These are phyloP conservation scores for Bombardia bombarda DNA, from an alignment of 495 filamentous ascomycete species.

Conservation along the genomic window DNA sequence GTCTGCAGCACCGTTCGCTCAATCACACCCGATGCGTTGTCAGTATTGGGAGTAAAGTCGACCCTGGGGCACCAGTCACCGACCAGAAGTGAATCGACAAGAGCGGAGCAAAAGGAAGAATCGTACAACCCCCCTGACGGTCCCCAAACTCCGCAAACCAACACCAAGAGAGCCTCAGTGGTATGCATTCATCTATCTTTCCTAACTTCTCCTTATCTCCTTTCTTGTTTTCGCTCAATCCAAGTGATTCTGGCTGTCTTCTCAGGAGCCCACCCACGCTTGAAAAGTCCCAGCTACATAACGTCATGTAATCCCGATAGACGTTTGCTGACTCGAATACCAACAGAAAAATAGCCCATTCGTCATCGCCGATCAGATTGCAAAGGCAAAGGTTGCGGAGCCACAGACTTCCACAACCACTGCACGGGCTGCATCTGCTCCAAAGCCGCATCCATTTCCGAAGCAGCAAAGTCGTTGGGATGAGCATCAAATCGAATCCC, in stretches of 20 bases:
- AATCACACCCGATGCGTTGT: too few species aligned
- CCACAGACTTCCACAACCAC: constrained; percentile 2
- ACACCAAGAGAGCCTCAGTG: constrained; percentile 8
- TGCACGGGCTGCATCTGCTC: background rate
- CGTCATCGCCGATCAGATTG: constrained; percentile 18
- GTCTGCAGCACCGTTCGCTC: background rate
- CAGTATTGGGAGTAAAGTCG: background rate
- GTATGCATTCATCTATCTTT: constrained; percentile 2
- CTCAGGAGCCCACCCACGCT: too few species aligned
- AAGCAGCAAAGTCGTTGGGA: background rate
- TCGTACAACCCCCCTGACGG: too few species aligned
- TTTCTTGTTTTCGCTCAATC: too few species aligned
- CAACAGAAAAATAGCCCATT: constrained; percentile 19
- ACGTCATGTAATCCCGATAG: too few species aligned
- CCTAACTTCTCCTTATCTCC: background rate
- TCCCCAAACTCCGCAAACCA: too few species aligned
- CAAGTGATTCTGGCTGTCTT: too few species aligned
- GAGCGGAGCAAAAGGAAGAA: background rate
- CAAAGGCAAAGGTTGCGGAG: constrained; percentile 6
- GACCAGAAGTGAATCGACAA: background rate
- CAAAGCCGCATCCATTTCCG: background rate
- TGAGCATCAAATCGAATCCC: background rate
- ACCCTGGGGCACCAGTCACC: background rate
- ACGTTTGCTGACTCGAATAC: background rate
- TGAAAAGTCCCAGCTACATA: too few species aligned